Conservation (phyloP, 805 yeast genomes). For the Cyberlindnera saturnus region DNA sequence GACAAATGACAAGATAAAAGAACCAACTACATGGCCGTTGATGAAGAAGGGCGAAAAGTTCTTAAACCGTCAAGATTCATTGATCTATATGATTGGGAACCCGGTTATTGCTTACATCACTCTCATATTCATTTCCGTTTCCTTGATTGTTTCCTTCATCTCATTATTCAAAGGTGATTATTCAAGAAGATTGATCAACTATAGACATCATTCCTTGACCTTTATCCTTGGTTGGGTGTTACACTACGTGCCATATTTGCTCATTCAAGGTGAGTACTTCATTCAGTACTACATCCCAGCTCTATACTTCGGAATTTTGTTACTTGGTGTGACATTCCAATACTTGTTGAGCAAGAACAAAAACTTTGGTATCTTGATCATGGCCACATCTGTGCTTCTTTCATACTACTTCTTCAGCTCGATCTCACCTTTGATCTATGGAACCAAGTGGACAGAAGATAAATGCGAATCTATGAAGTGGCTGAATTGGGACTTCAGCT, state of each 20-base stretch:
- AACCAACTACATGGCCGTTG: conserved; percentile 62
- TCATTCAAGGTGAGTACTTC: conserved; percentile 27
- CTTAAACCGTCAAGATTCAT: conserved; percentile 38
- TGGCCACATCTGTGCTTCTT: conserved; percentile 15
- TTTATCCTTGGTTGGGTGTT: conserved; percentile 47
- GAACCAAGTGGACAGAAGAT: conserved; percentile 37
- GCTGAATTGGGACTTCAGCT: conserved; percentile 40
- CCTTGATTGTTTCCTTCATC: conserved; percentile 12
- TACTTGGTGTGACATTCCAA: conserved; percentile 40
- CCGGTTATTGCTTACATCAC: conserved; percentile 48
- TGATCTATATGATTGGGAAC: conserved; percentile 62
- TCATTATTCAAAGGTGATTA: conserved; percentile 24
- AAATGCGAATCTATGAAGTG: conserved; percentile 33
- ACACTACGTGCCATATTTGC: conserved; percentile 52
- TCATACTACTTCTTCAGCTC: conserved; percentile 23
- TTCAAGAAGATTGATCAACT: conserved; percentile 6
- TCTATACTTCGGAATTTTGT: conserved; percentile 41
- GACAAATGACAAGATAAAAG: conserved; percentile 25
- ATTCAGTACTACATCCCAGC: conserved; percentile 45
- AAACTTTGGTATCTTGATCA: conserved; percentile 23
- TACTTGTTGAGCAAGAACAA: conserved; percentile 28
- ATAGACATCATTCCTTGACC: conserved; percentile 21
- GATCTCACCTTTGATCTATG: conserved; percentile 41
- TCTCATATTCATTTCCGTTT: conserved; percentile 27
- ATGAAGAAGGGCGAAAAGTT: conserved; percentile 53